A percentile compares a stretch with the other conserved stretches of the same genome.
phyloP scores from a whole-genome alignment of 306 rosid genomes.

The Cyclanthera cordifolia region DNA sequence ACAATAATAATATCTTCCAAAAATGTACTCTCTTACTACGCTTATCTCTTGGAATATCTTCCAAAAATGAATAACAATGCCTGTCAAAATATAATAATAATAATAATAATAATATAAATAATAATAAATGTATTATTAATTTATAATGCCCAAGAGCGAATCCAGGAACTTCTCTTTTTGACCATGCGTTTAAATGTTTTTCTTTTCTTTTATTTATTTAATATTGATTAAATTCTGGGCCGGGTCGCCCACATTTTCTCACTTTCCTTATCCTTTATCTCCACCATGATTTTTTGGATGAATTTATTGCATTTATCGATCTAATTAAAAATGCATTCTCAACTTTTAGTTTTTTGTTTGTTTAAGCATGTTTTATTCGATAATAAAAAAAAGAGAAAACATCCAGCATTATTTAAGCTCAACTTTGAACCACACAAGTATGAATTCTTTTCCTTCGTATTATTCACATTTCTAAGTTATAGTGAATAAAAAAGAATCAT shows the following conservation, averaged over 20 bases:
- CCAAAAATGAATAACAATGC: neutral
- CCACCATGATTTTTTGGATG: neutral
- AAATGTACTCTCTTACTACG: neutral
- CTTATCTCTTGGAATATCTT: neutral
- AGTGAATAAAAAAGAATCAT: too few relatives aligned
- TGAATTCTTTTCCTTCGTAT: too few relatives aligned
- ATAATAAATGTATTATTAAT: neutral
- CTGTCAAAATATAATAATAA: too few relatives aligned
- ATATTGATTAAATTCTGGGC: neutral
- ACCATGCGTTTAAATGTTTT: neutral
- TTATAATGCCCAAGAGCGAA: slow-evolving; percentile 8
- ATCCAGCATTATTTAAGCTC: neutral
- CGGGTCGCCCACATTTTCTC: neutral
- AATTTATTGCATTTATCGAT: neutral
- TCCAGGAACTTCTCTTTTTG: slow-evolving; percentile 10
- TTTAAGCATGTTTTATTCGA: neutral
- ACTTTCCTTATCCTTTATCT: neutral
- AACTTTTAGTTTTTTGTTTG: neutral
- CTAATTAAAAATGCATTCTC: neutral
- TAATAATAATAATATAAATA: too few relatives aligned
- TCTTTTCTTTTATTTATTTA: neutral
- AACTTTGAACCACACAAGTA: too few relatives aligned
- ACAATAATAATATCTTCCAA: neutral
- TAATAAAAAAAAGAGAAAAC: neutral
- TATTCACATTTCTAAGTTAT: too few relatives aligned